Base-by-base conservation (phyloP, 768 basidiomycete genomes). In the Tremella mesenterica region DNA sequence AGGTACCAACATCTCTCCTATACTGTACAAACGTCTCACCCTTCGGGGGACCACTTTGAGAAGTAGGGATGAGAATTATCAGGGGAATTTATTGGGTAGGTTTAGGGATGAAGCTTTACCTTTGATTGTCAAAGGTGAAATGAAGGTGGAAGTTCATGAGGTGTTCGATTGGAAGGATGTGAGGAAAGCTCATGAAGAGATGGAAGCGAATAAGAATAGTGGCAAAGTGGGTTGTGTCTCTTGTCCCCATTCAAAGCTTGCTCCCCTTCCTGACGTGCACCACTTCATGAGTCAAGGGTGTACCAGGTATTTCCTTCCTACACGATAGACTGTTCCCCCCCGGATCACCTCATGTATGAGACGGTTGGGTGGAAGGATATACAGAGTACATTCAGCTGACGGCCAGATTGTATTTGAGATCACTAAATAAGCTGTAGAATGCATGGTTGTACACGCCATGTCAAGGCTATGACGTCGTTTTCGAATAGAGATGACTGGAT, bases 41-140 rank as follows among this genome's bases (percentile, higher is more conserved):
- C 84, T 96, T 47, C 84, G 89, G 72, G 90, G 91, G 20, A 87
- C 88, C 20, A 93, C 89, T 1, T 76, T 95, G 27, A 82, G 90
- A 21, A 81, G 84, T 27, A 81, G 88, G 41, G 79, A 81, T 23
- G 64, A 77, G n/a, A 76, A 79, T 57, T 95, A 93, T 71, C 89
- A 95, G 72, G 77, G 80, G 3, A 79, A 85, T 20, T 77, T 93
- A 4, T 58, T 77, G 27, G 54, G 63, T n/a, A 81, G 81, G 52
- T 86, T 91, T 67, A 72, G 75, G 50, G 63, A 73, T 43, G 79
- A 82, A 33, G 75, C 81, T 16, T 74, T 86, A 55, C 69, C 73
- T 30, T 75, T 80, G 53, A 82, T 90, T 56, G 83, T 83, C 7
- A 60, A 73, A 28, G 85, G 86, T 1, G 76, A 77, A 53, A 77